phyloP scores from a whole-genome alignment of 2,329 filamentous ascomycete species.

The Pseudocercospora musae region DNA sequence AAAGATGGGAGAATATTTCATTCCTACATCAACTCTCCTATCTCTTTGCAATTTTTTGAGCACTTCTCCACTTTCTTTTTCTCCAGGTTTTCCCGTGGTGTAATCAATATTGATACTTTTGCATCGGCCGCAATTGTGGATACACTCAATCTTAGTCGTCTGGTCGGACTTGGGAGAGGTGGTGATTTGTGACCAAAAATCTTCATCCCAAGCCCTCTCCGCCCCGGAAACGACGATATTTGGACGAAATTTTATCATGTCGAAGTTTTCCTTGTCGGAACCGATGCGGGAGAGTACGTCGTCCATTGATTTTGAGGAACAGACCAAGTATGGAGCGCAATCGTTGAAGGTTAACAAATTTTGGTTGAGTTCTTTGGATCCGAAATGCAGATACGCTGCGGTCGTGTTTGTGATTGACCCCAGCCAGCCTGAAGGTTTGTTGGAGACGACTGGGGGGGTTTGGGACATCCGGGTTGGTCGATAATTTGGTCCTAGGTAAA shows the following conservation, averaged over 20 bases:
- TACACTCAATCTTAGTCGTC: too few species aligned
- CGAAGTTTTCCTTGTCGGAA: slow-evolving; percentile 27
- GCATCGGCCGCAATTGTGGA: slow-evolving; percentile 48
- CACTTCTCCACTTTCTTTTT: slow-evolving; percentile 39
- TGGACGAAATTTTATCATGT: slow-evolving; percentile 47
- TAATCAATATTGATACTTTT: slow-evolving; percentile 49
- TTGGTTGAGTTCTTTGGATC: slow-evolving; percentile 32
- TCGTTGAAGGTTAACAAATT: slow-evolving; percentile 64
- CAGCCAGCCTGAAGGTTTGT: slow-evolving; percentile 31
- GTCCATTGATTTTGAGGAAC: slow-evolving; percentile 66
- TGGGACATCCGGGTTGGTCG: slow-evolving; percentile 42
- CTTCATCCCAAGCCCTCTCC: slow-evolving; percentile 43
- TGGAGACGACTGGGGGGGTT: slow-evolving; percentile 1
- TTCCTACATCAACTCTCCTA: slow-evolving; percentile 44
- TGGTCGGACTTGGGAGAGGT: too few species aligned
- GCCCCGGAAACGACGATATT: slow-evolving; percentile 46
- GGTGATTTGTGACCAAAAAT: slow-evolving; percentile 44
- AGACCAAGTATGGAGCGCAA: slow-evolving; percentile 70
- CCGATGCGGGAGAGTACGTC: slow-evolving; percentile 54
- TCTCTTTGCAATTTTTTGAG: slow-evolving; percentile 46
- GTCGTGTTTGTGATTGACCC: too few species aligned
- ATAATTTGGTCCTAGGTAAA: slow-evolving; percentile 43
- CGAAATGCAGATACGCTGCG: too few species aligned
- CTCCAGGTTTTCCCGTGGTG: slow-evolving; percentile 41
- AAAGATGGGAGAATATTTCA: slow-evolving; percentile 49